These are phyloP conservation scores for Phascolomyces articulosus DNA, from an alignment of 371 early-diverging fungal genomes.

Conservation along the genomic window DNA sequence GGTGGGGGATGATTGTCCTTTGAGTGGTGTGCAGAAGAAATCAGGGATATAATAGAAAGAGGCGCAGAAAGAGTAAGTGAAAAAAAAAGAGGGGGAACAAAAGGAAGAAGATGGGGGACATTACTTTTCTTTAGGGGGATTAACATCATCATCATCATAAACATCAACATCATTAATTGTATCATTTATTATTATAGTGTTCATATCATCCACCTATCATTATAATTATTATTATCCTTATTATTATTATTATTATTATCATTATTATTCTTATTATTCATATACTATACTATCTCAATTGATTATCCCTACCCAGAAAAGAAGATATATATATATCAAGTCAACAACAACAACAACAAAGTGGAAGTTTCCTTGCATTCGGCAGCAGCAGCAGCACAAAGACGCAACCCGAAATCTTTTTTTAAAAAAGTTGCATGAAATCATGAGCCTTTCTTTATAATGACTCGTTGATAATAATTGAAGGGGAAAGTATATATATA, in stretches of 20 bases:
- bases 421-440: neutral
- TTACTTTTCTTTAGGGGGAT: no score
- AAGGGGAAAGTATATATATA: no score
- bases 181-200: no score
- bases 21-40: neutral
- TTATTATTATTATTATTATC: no score
- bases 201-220: no score
- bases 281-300: no score
- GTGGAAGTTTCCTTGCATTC: conserved; percentile 14
- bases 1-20: conserved; percentile 6
- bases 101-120: neutral
- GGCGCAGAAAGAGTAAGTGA: conserved; percentile 1
- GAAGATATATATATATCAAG: neutral
- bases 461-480: no score
- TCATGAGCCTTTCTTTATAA: neutral
- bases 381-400: conserved; percentile 4
- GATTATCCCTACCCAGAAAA: neutral
- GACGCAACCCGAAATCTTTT: conserved; percentile 1
- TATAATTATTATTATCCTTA: no score
- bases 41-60: neutral
- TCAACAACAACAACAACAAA: neutral
- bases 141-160: no score
- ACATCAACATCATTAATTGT: no score
- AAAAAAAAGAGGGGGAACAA: neutral
- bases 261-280: no score